phyloP scores from a whole-genome alignment of 2,329 filamentous ascomycete species.

The Tolypocladium tundrense region DNA sequence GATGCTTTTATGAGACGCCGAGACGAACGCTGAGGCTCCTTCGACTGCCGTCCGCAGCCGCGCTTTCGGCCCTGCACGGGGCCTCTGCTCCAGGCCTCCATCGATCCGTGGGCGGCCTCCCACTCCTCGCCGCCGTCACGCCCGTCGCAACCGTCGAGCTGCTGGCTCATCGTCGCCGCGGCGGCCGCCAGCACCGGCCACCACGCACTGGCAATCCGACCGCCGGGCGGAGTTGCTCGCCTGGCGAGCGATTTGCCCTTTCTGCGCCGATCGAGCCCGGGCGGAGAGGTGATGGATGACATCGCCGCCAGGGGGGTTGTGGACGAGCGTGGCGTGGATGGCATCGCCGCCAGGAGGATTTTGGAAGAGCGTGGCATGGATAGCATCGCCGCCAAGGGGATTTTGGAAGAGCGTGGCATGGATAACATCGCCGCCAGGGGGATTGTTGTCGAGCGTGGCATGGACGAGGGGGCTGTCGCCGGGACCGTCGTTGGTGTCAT shows the following conservation, averaged over 20 bases:
- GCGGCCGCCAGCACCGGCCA: neutral
- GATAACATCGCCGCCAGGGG: constrained; percentile 2
- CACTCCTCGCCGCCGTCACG: neutral
- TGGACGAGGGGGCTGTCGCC: constrained; percentile 25
- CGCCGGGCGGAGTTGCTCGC: neutral
- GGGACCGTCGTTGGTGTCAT: constrained; percentile 26
- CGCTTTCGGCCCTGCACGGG: neutral
- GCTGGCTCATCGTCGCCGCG: neutral
- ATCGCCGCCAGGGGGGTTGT: constrained; percentile 6
- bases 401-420: neutral
- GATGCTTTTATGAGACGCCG: neutral
- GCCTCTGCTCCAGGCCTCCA: neutral
- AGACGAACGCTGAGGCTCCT: neutral
- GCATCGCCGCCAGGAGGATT: no score
- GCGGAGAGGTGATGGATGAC: neutral
- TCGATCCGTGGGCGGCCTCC: constrained; percentile 4
- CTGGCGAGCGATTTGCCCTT: neutral
- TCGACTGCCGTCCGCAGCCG: neutral
- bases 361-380: neutral
- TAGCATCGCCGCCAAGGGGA: constrained; percentile 3
- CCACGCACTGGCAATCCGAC: neutral
- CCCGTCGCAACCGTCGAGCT: neutral
- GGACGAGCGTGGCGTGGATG: constrained; percentile 16
- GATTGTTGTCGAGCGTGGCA: constrained; percentile 14
- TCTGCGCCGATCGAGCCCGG: neutral